Conservation (phyloP, 257 asterid species). For the Coffea eugenioides region DNA sequence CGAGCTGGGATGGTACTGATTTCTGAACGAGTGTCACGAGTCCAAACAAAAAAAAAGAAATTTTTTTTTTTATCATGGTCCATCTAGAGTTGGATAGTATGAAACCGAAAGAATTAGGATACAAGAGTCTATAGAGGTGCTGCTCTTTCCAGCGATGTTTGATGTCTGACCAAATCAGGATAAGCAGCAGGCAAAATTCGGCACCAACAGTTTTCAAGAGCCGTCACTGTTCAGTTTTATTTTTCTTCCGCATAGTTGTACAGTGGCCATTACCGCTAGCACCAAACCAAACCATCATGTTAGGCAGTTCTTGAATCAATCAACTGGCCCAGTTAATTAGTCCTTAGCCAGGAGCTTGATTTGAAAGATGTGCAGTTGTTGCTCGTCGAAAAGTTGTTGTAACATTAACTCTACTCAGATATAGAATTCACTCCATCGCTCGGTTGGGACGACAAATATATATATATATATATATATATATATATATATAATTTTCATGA, state of each 20-base stretch:
- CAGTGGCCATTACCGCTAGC: constrained; percentile 3
- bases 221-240: background rate
- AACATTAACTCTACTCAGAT: background rate
- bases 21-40: background rate
- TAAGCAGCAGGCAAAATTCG: constrained; percentile 1
- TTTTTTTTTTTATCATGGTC: no score
- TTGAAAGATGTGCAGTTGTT: constrained; percentile 1
- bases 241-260: background rate
- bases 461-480: no score
- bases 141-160: constrained; percentile 21
- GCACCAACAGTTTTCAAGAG: background rate
- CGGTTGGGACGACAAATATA: no score
- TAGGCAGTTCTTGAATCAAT: constrained; percentile 2
- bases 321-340: background rate
- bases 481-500: no score
- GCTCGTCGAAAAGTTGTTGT: background rate
- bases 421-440: background rate
- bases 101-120: background rate
- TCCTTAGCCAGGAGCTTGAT: background rate
- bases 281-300: constrained; percentile 11
- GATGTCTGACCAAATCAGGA: constrained; percentile 17
- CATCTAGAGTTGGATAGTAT: background rate
- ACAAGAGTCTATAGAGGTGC: background rate
- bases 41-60: background rate
- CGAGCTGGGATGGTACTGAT: background rate